These are phyloP conservation scores for Leccinum subspadiceum DNA, from an alignment of 1,284 basidiomycete genomes.

Conservation along the genomic window DNA sequence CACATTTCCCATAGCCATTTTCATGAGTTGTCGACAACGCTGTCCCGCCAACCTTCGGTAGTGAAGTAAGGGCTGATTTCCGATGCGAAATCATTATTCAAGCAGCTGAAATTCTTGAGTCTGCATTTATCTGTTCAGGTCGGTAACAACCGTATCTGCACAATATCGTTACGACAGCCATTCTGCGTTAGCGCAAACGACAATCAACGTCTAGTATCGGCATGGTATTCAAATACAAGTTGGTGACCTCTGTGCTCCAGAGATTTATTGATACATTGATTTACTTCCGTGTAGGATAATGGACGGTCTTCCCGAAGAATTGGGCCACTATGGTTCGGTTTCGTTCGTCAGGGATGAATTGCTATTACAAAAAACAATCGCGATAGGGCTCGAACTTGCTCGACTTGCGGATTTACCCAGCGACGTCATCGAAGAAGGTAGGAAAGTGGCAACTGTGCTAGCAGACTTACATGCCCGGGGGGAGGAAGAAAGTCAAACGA, in stretches of 20 bases:
- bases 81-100: conserved; percentile 10
- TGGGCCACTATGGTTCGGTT: conserved; percentile 62
- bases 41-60: conserved; percentile 70
- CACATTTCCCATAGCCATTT: conserved; percentile 55
- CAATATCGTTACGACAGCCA: not conserved
- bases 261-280: not conserved
- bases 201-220: conserved; percentile 57
- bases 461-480: conserved; percentile 57
- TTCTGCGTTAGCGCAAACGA: conserved; percentile 44
- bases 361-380: not conserved
- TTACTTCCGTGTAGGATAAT: conserved; percentile 44
- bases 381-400: conserved; percentile 77
- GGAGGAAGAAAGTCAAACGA: conserved; percentile 59
- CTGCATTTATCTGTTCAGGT: conserved; percentile 84
- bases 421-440: conserved; percentile 62
- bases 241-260: not conserved
- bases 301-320: conserved; percentile 59
- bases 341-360: not conserved
- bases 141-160: conserved; percentile 12
- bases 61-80: conserved; percentile 56
- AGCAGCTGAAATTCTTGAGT: conserved; percentile 37
- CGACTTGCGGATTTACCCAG: conserved; percentile 77
- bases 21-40: conserved; percentile 62
- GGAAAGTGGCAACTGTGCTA: conserved; percentile 60
- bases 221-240: conserved; percentile 82